Conservation (phyloP, 2,329 filamentous ascomycete genomes). For the Tolypocladium tropicale region DNA sequence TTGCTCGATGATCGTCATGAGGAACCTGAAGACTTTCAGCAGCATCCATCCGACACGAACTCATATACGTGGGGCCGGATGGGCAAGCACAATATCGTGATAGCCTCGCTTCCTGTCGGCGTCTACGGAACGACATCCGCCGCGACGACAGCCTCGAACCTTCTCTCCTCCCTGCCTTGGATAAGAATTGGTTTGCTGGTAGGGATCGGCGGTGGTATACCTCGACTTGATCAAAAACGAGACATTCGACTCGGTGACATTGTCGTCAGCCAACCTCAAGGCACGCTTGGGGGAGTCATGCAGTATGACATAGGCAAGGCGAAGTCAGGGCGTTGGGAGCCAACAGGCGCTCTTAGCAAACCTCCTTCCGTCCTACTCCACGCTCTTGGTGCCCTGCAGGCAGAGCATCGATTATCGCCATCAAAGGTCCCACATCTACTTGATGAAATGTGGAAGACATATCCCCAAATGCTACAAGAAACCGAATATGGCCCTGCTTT, state of each 20-base stretch:
- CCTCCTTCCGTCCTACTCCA: slow-evolving; percentile 5
- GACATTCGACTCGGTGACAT: slow-evolving; percentile 21
- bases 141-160: slow-evolving; percentile 13
- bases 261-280: slow-evolving; percentile 5
- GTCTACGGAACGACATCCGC: slow-evolving; percentile 4
- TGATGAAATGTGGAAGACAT: too few species aligned
- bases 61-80: slow-evolving; percentile 7
- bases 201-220: slow-evolving; percentile 16
- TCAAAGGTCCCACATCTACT: too few species aligned
- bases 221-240: slow-evolving; percentile 15
- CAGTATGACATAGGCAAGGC: slow-evolving; percentile 14
- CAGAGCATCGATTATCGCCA: too few species aligned
- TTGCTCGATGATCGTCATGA: slow-evolving; percentile 24
- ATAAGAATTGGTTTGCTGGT: slow-evolving; percentile 11
- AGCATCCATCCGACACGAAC: too few species aligned
- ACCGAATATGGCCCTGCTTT: too few species aligned
- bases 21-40: neutral
- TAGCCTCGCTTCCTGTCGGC: slow-evolving; percentile 3
- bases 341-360: slow-evolving; percentile 5
- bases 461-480: too few species aligned
- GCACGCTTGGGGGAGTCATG: slow-evolving; percentile 5
- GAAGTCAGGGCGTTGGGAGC: slow-evolving; percentile 5
- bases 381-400: too few species aligned
- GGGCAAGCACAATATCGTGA: slow-evolving; percentile 8
- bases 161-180: slow-evolving; percentile 17